Base-by-base conservation (phyloP, 108 stramenopile genomes). In the Asterionellopsis glacialis region DNA sequence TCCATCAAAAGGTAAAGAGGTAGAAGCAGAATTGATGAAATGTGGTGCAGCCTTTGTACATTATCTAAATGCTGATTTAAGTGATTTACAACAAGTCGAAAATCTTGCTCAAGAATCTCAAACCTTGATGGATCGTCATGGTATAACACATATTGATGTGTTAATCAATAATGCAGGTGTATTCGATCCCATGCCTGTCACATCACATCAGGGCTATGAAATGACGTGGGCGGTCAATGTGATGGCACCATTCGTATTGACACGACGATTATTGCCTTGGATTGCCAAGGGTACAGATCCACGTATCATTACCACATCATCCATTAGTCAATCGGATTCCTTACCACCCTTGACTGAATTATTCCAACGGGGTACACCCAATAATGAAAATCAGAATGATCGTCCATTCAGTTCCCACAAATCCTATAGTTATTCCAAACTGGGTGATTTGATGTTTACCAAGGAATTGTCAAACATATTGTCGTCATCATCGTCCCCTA, bases 111-210 rank as follows among this genome's bases (percentile, higher is more conserved):
- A 49, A 11, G 65, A 68, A 14, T 68, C 83, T 15, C 27, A 58
- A 19, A 27, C 62, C 12, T n/a, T 55, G 11, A 68, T 45, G 57
- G 10, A 53, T 9, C 22, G 40, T 23, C 24, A 72, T 13, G 57
- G 62, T 41, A 43, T 51, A 18, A 7, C 2, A 2, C 24, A 69
- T 48, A 49, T 92, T 19, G 80, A 84, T 55, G 69, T 87, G 21
- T 69, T 96, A 18, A 76, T 96, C 27, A 95, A 95, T 65, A 94
- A 95, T 63, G 96, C 95, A 1, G 93, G 95, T 11, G 80, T 82
- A 12, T 94, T 83, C 61, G 57, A 75, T 11, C 60, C 61, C 39
- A 47, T 56, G 11, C 74, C 61, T 0, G 48, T 63, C 52, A 58
- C 40, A 0, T 72, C 82, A 14, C 54, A 43, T 9, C 75, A 88